Evolutionary conservation across 805 yeast species (phyloP), one percentile per base, ranked within the genome.

Genomic region (Ogataea corticis): DNA sequence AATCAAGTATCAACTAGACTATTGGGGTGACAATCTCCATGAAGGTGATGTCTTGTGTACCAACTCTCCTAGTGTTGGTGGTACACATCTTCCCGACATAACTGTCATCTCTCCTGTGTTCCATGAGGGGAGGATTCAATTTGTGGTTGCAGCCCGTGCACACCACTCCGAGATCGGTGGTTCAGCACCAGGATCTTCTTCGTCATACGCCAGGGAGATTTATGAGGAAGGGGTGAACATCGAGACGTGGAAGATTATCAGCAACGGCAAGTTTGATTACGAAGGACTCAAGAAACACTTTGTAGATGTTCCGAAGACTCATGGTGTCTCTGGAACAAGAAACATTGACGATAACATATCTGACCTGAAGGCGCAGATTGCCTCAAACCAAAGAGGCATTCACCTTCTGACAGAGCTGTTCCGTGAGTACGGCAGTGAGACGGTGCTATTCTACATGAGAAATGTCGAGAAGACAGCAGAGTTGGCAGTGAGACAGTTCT

Each of bases 161-260:
- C 84, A 79, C 59, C 85, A 79, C 60, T 78, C 83, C 18, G 84
- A 79, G 51, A 79, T 79, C 54, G 84, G 84, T 33, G 79, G 82
- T n/a, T 71, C 79, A 40, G 69, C 79, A 38, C 80, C 83, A 7
- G 83, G 83, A 3, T 72, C 80, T 1, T 76, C 75, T 69, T 76
- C 82, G 17, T 75, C 83, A 3, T 67, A 76, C 55, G 79, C 83
- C 12, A 75, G 73, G 52, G 70, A 73, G 31, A 67, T 79, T 32
- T 72, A 62, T 48, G 78, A 78, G 48, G 85, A 79, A 59, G 85
- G 83, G 44, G 83, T 77, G 2, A 70, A 76, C 17, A 76, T 79
- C 38, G 71, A 71, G 44, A 67, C 80, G 11, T 78, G 77, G 67
- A 76, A 76, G 57, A 65, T 79, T 36, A 78, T 78, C 37, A 55